Conservation (phyloP, 2,329 filamentous ascomycete genomes). For the Penicillium palitans region DNA sequence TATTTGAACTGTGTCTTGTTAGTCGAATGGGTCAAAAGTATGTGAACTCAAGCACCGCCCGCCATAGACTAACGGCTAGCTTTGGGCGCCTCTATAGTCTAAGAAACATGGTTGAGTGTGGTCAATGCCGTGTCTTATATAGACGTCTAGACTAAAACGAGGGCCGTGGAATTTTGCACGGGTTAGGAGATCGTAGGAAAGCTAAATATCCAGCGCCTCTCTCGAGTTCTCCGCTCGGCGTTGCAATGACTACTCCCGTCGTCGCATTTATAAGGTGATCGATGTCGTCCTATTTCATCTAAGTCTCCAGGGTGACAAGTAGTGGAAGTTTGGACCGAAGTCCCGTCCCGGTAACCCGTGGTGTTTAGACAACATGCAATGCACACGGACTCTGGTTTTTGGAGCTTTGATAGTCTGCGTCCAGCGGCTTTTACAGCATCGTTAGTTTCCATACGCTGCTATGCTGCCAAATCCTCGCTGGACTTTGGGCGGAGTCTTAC, state of each 20-base stretch:
- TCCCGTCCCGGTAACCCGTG: background rate
- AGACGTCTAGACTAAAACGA: background rate
- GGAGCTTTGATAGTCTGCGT: background rate
- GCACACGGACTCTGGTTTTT: background rate
- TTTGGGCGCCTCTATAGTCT: conserved; percentile 76
- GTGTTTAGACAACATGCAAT: background rate
- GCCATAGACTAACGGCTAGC: conserved; percentile 76
- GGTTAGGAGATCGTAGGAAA: background rate
- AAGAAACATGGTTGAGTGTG: conserved; percentile 69
- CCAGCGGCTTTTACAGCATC: background rate
- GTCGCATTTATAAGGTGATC: background rate
- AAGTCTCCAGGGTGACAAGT: background rate
- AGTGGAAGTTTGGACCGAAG: background rate
- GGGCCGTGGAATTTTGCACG: background rate
- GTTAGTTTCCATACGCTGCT: background rate
- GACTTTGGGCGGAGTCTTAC: too few relatives aligned
- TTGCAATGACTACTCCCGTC: background rate
- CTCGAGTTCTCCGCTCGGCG: background rate
- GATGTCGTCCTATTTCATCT: background rate
- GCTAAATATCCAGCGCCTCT: background rate
- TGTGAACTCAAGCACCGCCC: conserved; percentile 72
- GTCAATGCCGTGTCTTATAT: background rate
- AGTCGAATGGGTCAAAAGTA: conserved; percentile 52
- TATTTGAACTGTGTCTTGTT: conserved; percentile 54
- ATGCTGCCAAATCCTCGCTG: background rate